Evolutionary conservation across 83 land plant species (phyloP), one percentile per base, ranked within the genome.

Genomic region (Picea engelmannii): DNA sequence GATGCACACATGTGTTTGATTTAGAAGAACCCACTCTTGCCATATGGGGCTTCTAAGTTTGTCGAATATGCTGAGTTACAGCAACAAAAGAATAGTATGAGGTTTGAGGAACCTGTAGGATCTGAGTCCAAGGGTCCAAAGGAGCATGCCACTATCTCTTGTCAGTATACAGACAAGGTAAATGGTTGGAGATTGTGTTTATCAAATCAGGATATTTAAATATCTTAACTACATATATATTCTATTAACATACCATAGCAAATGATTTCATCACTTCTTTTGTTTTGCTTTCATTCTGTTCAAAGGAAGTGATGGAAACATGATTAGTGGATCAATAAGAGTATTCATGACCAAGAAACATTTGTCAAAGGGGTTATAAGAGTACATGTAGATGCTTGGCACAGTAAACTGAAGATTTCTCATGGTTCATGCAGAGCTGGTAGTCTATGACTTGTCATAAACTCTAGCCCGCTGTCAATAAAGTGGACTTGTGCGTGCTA

Each of bases 171-270:
- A 74, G 24, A 74, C 25, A 74, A 74, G 25, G 77, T 74, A 73
- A 42, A 49, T n/a, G 49, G 23, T 44, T 49, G 25, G 77, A 21
- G 13, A 5, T 49, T n/a, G 5, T 52, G 21, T 44, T 49, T 12
- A 47, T 47, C 15, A 8, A 4, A 44, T 44, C 24, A 73, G 25
- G 68, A 25, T 11, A 8, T n/a, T 21, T 25, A 23, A 66, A 66
- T 21, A 66, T n/a, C 8, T 21, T 7, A 73, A n/a, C 25, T 44
- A 47, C 76, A 68, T 31, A 3, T 71, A 6, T 42, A 23, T n/a
- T 74, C 2, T 74, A 74, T 74, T 74, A 74, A 17, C 60, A 74
- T 74, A 74, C 60, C 60, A 74, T 74, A 21, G 77, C 49, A 44
- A 74, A 3, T 47, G 16, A 23, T 52, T 49, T 25, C 60, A 74